Conservation (phyloP, 2,329 filamentous ascomycete genomes). For the Colletotrichum gloeosporioides region DNA sequence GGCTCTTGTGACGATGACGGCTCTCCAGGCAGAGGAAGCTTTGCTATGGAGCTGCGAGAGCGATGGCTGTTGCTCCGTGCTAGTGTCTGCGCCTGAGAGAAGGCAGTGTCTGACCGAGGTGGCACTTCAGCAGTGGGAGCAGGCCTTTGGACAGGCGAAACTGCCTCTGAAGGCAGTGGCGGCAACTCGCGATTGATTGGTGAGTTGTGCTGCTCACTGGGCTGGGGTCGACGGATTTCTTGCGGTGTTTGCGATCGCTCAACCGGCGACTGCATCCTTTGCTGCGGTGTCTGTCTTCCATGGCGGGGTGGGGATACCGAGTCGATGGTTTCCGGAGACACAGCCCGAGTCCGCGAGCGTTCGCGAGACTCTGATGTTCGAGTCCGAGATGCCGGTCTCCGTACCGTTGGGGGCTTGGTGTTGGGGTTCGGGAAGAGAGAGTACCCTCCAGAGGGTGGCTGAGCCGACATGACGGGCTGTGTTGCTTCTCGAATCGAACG, state of each 20-base stretch:
- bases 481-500: neutral
- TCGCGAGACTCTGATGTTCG: constrained; percentile 43
- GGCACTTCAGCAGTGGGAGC: constrained; percentile 47
- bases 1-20: constrained; percentile 23
- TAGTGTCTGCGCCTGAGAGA: constrained; percentile 56
- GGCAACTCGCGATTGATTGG: constrained; percentile 4
- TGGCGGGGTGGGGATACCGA: constrained; percentile 34
- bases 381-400: constrained; percentile 46
- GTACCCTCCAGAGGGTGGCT: constrained; percentile 51
- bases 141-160: constrained; percentile 39
- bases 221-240: constrained; percentile 23
- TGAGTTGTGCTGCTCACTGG: neutral
- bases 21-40: constrained; percentile 50
- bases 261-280: constrained; percentile 35
- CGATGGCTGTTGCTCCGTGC: constrained; percentile 53
- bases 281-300: constrained; percentile 36
- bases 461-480: constrained; percentile 40
- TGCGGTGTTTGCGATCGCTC: constrained; percentile 36
- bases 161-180: constrained; percentile 16
- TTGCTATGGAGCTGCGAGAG: constrained; percentile 63
- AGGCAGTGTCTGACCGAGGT: constrained; percentile 53
- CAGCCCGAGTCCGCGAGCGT: constrained; percentile 32
- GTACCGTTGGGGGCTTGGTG: constrained; percentile 42
- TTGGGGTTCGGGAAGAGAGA: constrained; percentile 63
- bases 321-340: constrained; percentile 37